phyloP scores from a whole-genome alignment of 768 basidiomycete genomes.

The Suillus alpinus region DNA sequence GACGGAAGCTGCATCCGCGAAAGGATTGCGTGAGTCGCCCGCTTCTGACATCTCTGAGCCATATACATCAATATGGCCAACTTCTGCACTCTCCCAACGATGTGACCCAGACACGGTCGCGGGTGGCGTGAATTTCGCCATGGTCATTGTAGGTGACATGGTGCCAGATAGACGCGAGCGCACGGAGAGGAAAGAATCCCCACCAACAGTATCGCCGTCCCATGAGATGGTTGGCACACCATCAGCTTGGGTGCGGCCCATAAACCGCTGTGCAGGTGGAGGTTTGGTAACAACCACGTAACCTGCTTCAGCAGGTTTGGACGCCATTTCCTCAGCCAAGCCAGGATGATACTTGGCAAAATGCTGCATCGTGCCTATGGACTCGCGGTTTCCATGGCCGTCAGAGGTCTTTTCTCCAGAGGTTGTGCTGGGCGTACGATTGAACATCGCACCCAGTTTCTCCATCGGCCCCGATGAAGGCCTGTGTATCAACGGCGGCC shows the following conservation, averaged over 20 bases:
- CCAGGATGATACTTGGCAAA: conserved; percentile 60
- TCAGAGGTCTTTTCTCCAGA: conserved; percentile 47
- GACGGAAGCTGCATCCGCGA: conserved; percentile 20
- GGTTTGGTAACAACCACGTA: conserved; percentile 23
- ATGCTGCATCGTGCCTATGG: conserved; percentile 32
- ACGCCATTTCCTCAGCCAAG: conserved; percentile 51
- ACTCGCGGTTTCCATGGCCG: conserved; percentile 31
- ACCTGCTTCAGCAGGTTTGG: conserved; percentile 23
- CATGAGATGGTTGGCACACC: conserved; percentile 43
- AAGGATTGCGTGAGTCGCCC: conserved; percentile 21
- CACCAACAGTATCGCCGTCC: conserved; percentile 46
- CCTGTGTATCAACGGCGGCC: conserved; percentile 39
- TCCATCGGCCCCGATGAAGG: conserved; percentile 47
- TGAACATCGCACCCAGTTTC: conserved; percentile 62
- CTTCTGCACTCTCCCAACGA: conserved; percentile 70
- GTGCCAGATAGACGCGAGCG: conserved; percentile 41
- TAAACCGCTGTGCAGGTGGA: conserved; percentile 41
- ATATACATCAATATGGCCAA: conserved; percentile 41
- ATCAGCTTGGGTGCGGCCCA: conserved; percentile 39
- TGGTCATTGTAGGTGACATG: conserved; percentile 48
- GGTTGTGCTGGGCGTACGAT: conserved; percentile 50
- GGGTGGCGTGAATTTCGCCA: conserved; percentile 62
- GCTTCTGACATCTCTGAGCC: conserved; percentile 10
- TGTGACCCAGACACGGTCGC: conserved; percentile 51
- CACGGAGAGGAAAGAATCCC: conserved; percentile 49